These are phyloP conservation scores for Phycomyces blakesleeanus DNA, from an alignment of 192 early-diverging fungal genomes.

Conservation along the genomic window DNA sequence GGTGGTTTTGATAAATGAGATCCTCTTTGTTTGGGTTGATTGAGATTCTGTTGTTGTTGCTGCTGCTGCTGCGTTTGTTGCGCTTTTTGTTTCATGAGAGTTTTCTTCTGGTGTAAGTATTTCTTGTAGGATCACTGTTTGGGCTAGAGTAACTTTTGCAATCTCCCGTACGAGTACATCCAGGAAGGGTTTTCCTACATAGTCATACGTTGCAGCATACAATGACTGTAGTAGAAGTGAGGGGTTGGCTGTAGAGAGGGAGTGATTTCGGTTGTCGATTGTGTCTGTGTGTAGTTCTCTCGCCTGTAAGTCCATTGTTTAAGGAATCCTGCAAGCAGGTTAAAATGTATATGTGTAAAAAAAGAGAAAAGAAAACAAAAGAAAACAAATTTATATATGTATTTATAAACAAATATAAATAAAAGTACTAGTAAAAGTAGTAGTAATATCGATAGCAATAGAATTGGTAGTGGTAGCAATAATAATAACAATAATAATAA, in stretches of 20 bases:
- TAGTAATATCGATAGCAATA: no score
- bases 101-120: slow-evolving; percentile 18
- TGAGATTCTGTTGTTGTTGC: slow-evolving; percentile 4
- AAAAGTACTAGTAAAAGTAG: no score
- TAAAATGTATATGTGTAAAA: no score
- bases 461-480: no score
- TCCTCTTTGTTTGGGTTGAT: slow-evolving; percentile 1
- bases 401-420: no score
- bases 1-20: neutral
- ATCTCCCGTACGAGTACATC: slow-evolving; percentile 19
- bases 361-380: no score
- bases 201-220: slow-evolving; percentile 19
- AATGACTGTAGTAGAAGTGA: slow-evolving; percentile 11
- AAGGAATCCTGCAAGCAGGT: no score
- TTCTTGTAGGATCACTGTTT: slow-evolving; percentile 24
- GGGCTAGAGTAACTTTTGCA: slow-evolving; percentile 8
- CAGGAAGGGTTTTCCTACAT: slow-evolving; percentile 20
- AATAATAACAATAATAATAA: no score
- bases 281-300: neutral
- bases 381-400: no score
- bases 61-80: no score
- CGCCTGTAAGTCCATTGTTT: neutral
- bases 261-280: slow-evolving; percentile 5
- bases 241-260: slow-evolving; percentile 1
- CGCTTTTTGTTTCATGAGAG: neutral